Conservation (phyloP, 805 yeast species). For the Wickerhamiella qilinensis region DNA sequence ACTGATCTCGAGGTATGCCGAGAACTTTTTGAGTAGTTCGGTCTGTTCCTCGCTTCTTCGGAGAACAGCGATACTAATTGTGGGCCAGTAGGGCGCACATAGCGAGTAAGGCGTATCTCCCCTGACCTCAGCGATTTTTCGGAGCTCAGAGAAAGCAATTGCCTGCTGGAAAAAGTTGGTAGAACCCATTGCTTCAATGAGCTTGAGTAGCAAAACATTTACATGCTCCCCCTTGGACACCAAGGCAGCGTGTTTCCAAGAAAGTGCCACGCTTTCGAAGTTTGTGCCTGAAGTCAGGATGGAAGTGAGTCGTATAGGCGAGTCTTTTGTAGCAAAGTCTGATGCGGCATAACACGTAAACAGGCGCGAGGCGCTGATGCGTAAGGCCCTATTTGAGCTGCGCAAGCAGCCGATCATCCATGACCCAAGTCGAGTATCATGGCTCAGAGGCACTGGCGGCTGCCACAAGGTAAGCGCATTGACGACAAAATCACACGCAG, state of each 20-base stretch:
- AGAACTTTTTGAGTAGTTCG: constrained; percentile 38
- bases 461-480: constrained; percentile 14
- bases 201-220: constrained; percentile 45
- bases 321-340: constrained; percentile 2
- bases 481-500: background rate
- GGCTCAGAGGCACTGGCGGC: constrained; percentile 4
- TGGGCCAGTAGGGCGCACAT: constrained; percentile 63
- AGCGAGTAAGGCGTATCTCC: constrained; percentile 61
- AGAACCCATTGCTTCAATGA: constrained; percentile 53
- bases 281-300: background rate
- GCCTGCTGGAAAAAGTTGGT: constrained; percentile 48
- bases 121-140: constrained; percentile 39
- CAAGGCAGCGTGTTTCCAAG: constrained; percentile 51
- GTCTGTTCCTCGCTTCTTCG: constrained; percentile 33
- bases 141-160: constrained; percentile 49
- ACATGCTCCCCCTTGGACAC: constrained; percentile 51
- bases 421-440: constrained; percentile 5
- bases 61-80: constrained; percentile 48
- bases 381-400: constrained; percentile 3
- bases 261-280: constrained; percentile 21
- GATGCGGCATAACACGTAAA: constrained; percentile 1
- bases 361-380: constrained; percentile 3
- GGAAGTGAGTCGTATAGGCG: background rate
- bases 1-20: constrained; percentile 50
- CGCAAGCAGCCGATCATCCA: constrained; percentile 7